Percentiles rank a stretch among this genome's conserved stretches.
phyloP scores from a whole-genome alignment of 1,284 basidiomycete species.

The Cryptococcus sp. region DNA sequence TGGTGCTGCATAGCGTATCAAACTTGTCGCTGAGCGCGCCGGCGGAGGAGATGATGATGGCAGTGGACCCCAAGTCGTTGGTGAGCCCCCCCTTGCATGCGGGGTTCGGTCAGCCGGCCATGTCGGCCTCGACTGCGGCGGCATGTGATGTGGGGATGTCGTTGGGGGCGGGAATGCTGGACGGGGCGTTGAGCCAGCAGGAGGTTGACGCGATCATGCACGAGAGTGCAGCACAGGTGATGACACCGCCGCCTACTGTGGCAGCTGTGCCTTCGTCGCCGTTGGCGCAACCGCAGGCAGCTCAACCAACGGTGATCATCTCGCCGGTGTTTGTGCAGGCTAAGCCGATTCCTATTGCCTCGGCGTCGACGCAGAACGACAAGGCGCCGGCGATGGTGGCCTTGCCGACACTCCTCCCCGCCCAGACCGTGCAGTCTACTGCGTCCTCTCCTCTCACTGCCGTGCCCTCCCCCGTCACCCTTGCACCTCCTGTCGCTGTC shows the following conservation, averaged over 20 bases:
- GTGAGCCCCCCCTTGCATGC: slow-evolving; percentile 20
- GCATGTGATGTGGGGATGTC: not conserved
- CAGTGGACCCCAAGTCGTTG: slow-evolving; percentile 23
- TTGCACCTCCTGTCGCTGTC: not conserved
- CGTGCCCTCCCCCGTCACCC: not conserved
- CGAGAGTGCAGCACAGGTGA: not conserved
- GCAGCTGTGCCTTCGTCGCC: slow-evolving; percentile 1
- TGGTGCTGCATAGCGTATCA: slow-evolving; percentile 29
- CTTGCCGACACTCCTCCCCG: slow-evolving; percentile 6
- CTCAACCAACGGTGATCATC: slow-evolving; percentile 3
- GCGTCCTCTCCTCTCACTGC: not conserved
- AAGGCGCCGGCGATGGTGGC: slow-evolving; percentile 8
- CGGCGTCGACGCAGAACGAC: slow-evolving; percentile 7
- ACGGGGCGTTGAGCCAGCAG: slow-evolving; percentile 25
- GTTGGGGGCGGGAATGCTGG: slow-evolving; percentile 22
- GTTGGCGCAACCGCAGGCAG: slow-evolving; percentile 1
- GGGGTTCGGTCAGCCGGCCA: slow-evolving; percentile 1
- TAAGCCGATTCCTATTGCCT: slow-evolving; percentile 11
- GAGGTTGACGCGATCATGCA: slow-evolving; percentile 29
- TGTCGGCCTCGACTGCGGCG: slow-evolving; percentile 2
- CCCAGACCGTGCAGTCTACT: not conserved
- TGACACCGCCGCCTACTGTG: not conserved
- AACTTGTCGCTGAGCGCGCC: slow-evolving; percentile 15
- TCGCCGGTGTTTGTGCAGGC: slow-evolving; percentile 4
- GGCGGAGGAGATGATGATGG: slow-evolving; percentile 6